Evolutionary conservation across 495 filamentous ascomycete species (phyloP).

Genomic region (Podospora didyma): DNA sequence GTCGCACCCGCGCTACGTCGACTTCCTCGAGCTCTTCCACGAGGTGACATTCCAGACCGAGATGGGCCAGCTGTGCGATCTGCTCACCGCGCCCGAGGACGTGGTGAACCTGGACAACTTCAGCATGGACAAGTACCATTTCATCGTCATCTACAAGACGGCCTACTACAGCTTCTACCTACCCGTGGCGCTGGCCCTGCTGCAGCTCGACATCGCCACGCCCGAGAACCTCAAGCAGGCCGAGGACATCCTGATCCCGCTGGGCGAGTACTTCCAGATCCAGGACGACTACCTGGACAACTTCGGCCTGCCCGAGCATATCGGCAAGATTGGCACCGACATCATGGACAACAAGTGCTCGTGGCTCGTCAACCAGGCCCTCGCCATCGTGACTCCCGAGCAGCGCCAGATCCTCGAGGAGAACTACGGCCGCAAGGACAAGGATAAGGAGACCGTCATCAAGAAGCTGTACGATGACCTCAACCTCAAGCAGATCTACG

Average conservation of each 20-base stretch:
- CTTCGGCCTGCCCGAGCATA: slow-evolving; percentile 82
- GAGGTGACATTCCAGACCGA: slow-evolving; percentile 90
- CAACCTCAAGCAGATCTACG: slow-evolving; percentile 73
- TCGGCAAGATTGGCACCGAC: slow-evolving; percentile 98
- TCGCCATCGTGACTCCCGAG: slow-evolving; percentile 68
- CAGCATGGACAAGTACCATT: slow-evolving; percentile 89
- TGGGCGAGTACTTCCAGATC: slow-evolving; percentile 98
- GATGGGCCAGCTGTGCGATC: slow-evolving; percentile 87
- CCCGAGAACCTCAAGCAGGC: slow-evolving; percentile 79
- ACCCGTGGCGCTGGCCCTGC: slow-evolving; percentile 85
- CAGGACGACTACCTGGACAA: slow-evolving; percentile 99
- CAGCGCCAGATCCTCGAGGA: slow-evolving; percentile 78
- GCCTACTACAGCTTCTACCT: slow-evolving; percentile 99
- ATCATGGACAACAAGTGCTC: slow-evolving; percentile 99
- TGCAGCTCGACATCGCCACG: slow-evolving; percentile 76
- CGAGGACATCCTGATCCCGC: slow-evolving; percentile 90
- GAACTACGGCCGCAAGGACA: slow-evolving; percentile 89
- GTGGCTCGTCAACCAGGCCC: slow-evolving; percentile 93
- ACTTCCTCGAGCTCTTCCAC: slow-evolving; percentile 93
- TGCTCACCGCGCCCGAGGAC: slow-evolving; percentile 94
- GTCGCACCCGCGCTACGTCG: slow-evolving; percentile 76
- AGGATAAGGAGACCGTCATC: slow-evolving; percentile 69
- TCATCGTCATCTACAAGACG: slow-evolving; percentile 99
- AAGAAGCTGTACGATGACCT: slow-evolving; percentile 86
- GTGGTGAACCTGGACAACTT: slow-evolving; percentile 87